These are phyloP conservation scores for Nothophoma quercina DNA, from an alignment of 2,329 filamentous ascomycete genomes.

Conservation along the genomic window DNA sequence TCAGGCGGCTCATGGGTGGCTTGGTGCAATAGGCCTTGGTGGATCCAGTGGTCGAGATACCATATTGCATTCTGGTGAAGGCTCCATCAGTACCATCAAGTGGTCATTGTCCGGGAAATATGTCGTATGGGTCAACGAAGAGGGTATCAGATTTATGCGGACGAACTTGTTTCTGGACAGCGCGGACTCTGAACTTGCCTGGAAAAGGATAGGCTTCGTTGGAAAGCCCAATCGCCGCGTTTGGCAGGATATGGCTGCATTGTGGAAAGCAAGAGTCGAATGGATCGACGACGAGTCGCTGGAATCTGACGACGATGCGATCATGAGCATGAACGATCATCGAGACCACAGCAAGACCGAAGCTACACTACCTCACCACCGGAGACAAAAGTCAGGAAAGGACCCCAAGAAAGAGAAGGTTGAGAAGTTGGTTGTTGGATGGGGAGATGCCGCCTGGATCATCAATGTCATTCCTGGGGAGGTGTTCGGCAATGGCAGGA, in stretches of 20 bases:
- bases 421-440: constrained; percentile 89
- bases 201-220: constrained; percentile 93
- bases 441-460: constrained; percentile 96
- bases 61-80: constrained; percentile 89
- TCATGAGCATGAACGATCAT: constrained; percentile 45
- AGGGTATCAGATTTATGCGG: constrained; percentile 97
- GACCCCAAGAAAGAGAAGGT: constrained; percentile 46
- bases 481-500: constrained; percentile 67
- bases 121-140: constrained; percentile 94
- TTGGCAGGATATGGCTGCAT: constrained; percentile 95
- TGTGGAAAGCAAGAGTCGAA: constrained; percentile 91
- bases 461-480: constrained; percentile 85
- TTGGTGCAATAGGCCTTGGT: constrained; percentile 85
- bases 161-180: constrained; percentile 82
- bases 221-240: constrained; percentile 84
- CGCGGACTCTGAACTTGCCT: constrained; percentile 80
- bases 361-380: constrained; percentile 51
- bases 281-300: constrained; percentile 89
- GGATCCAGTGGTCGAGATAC: constrained; percentile 82
- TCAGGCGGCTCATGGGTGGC: constrained; percentile 86
- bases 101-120: constrained; percentile 95
- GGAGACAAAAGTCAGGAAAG: constrained; percentile 49
- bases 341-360: constrained; percentile 44
- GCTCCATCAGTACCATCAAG: constrained; percentile 87
- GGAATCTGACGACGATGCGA: constrained; percentile 72